Conservation (phyloP, 352 stramenopile species). For the Plasmopara muralis region DNA sequence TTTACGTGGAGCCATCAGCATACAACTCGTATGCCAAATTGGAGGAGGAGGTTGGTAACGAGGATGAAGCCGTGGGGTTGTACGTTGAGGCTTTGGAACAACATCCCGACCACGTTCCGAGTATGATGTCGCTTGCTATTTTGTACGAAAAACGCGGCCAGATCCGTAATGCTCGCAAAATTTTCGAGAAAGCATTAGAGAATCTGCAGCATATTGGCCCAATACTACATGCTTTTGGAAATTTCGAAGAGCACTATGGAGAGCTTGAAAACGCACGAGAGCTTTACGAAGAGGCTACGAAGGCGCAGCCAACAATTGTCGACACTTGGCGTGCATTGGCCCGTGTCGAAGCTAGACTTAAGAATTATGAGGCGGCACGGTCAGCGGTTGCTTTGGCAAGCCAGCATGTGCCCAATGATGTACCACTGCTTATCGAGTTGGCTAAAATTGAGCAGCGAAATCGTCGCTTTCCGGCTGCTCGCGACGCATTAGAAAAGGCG, state of each 20-base stretch:
- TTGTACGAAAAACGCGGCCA: conserved; percentile 49
- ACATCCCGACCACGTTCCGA: conserved; percentile 65
- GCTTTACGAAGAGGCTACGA: conserved; percentile 66
- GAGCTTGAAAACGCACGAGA: conserved; percentile 65
- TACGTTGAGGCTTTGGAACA: conserved; percentile 57
- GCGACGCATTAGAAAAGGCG: conserved; percentile 61
- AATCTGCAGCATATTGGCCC: conserved; percentile 50
- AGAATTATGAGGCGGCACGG: conserved; percentile 55
- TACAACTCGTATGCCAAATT: conserved; percentile 84
- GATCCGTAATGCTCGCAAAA: conserved; percentile 40
- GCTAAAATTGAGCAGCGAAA: conserved; percentile 78
- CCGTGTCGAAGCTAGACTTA: conserved; percentile 52
- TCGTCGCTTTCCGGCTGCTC: conserved; percentile 49
- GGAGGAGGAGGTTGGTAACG: conserved; percentile 72
- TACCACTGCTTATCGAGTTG: conserved; percentile 61
- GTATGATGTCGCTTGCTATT: conserved; percentile 68
- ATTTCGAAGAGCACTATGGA: conserved; percentile 69
- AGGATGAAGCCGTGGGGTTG: conserved; percentile 51
- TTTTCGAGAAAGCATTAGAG: conserved; percentile 61
- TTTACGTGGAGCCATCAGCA: conserved; percentile 62
- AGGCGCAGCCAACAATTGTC: conserved; percentile 50
- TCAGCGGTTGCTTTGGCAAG: conserved; percentile 56
- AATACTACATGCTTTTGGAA: conserved; percentile 61
- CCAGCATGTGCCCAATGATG: conserved; percentile 63
- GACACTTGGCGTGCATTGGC: conserved; percentile 67